These are phyloP conservation scores for Dryadomyces quercivorus DNA, from an alignment of 2,329 filamentous ascomycete genomes.

Conservation along the genomic window DNA sequence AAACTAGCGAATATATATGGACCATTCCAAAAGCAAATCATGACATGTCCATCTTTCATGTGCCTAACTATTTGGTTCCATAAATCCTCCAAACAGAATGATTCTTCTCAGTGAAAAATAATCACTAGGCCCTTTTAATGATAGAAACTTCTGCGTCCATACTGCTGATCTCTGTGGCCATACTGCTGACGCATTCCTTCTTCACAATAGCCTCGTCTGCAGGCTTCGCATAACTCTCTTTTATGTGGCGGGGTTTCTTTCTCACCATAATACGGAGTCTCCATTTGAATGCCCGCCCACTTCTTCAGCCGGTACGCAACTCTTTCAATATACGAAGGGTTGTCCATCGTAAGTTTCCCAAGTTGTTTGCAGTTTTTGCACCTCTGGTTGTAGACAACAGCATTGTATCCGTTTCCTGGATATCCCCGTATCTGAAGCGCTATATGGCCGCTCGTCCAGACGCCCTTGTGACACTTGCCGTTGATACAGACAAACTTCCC, in stretches of 20 bases:
- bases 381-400: conserved; percentile 23
- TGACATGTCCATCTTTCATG: too few relatives aligned
- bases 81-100: too few relatives aligned
- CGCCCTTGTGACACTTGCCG: conserved; percentile 9
- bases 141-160: too few relatives aligned
- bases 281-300: conserved; percentile 19
- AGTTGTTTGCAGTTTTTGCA: conserved; percentile 20
- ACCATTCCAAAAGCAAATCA: too few relatives aligned
- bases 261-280: not conserved
- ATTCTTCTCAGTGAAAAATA: too few relatives aligned
- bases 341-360: conserved; percentile 16
- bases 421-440: conserved; percentile 23
- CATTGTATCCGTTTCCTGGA: conserved; percentile 19
- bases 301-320: conserved; percentile 24
- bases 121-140: too few relatives aligned
- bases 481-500: not conserved
- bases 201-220: conserved; percentile 20
- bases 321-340: conserved; percentile 21
- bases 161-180: too few relatives aligned
- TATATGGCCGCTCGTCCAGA: conserved; percentile 23
- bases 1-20: too few relatives aligned
- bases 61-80: too few relatives aligned
- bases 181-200: too few relatives aligned
- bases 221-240: conserved; percentile 22
- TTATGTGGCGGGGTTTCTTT: conserved; percentile 15